These are phyloP conservation scores for Trifolium repens DNA, from an alignment of 306 rosid species.

Conservation along the genomic window DNA sequence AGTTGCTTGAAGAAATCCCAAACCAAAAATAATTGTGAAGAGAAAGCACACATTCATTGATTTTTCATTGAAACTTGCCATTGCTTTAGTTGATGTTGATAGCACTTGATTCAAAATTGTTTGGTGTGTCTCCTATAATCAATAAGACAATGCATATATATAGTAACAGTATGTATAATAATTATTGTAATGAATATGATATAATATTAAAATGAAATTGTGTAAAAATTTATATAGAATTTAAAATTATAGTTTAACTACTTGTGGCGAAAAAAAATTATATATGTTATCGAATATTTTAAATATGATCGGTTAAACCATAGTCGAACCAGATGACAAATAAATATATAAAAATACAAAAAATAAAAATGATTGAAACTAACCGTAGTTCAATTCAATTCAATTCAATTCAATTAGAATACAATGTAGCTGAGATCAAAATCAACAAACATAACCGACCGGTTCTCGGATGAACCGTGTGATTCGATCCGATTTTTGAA, in stretches of 20 bases:
- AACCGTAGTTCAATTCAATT: neutral
- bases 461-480: too few species aligned
- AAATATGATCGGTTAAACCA: neutral
- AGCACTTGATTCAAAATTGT: neutral
- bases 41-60: constrained; percentile 27
- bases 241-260: neutral
- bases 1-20: constrained; percentile 41
- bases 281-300: too few species aligned
- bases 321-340: too few species aligned
- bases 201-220: neutral
- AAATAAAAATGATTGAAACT: too few species aligned
- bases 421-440: neutral
- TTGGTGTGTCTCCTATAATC: constrained; percentile 15
- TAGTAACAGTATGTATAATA: neutral
- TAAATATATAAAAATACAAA: too few species aligned
- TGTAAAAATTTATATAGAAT: neutral
- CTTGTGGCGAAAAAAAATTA: too few species aligned
- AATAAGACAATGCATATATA: constrained; percentile 3
- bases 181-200: neutral
- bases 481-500: neutral
- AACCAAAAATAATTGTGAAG: constrained; percentile 35
- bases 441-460: too few species aligned
- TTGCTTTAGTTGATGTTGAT: constrained; percentile 10
- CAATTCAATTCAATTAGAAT: too few species aligned
- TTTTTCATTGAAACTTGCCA: constrained; percentile 27